phyloP scores from a whole-genome alignment of 257 asterid species.

The Salvia splendens region DNA sequence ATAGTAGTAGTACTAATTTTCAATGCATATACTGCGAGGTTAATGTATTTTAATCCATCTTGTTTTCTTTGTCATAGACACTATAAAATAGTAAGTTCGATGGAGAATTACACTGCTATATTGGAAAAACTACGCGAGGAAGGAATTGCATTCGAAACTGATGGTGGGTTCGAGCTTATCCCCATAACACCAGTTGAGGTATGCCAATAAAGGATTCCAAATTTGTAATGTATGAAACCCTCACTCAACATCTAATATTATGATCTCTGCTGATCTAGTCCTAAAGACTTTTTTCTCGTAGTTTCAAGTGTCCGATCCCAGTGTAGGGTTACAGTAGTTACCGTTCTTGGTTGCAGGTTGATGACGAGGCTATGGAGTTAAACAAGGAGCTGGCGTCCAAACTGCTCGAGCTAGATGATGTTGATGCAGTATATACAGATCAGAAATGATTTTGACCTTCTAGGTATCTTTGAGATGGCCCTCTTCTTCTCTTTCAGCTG shows the following conservation, averaged over 20 bases:
- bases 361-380: slow-evolving; percentile 94
- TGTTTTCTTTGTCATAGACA: slow-evolving; percentile 40
- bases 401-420: slow-evolving; percentile 90
- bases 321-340: slow-evolving; percentile 12
- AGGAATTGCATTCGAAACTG: slow-evolving; percentile 76
- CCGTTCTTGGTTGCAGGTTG: slow-evolving; percentile 54
- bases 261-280: neutral
- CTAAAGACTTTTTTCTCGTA: neutral
- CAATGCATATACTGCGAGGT: neutral
- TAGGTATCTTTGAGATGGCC: neutral
- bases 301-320: neutral
- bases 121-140: slow-evolving; percentile 67
- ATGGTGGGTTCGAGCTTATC: slow-evolving; percentile 82
- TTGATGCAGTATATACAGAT: slow-evolving; percentile 88
- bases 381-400: slow-evolving; percentile 75
- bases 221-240: neutral
- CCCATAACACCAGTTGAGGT: slow-evolving; percentile 72
- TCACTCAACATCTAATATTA: neutral
- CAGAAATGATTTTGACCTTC: slow-evolving; percentile 48
- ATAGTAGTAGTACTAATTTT: too few species aligned
- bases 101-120: slow-evolving; percentile 65
- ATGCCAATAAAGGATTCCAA: slow-evolving; percentile 15
- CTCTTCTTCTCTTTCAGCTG: slow-evolving; percentile 10
- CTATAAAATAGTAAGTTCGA: slow-evolving; percentile 68
- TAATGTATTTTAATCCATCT: slow-evolving; percentile 10